A percentile compares a stretch with the other conserved stretches of the same genome.
Conservation (phyloP, 306 rosid genomes). For the Calophaca sinica region DNA sequence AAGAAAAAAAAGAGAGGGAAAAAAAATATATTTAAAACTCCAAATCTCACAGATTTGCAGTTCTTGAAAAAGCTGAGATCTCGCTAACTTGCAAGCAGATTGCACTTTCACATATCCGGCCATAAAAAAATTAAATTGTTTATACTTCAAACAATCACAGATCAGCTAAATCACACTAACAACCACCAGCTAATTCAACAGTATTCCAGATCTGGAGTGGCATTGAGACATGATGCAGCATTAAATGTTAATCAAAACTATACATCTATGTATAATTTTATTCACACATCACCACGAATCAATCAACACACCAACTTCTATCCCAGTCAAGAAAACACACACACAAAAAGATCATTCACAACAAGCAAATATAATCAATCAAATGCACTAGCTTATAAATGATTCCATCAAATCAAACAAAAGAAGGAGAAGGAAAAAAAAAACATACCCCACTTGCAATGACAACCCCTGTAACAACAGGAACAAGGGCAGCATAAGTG, state of each 20-base stretch:
- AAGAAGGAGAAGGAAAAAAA: neutral
- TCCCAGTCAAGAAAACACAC: neutral
- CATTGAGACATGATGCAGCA: slow-evolving; percentile 31
- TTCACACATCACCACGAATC: slow-evolving; percentile 27
- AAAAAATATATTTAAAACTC: neutral
- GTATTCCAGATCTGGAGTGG: slow-evolving; percentile 61
- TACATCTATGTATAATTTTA: neutral
- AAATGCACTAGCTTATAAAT: slow-evolving; percentile 5
- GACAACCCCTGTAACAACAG: slow-evolving; percentile 97
- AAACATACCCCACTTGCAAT: slow-evolving; percentile 96
- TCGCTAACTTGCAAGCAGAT: slow-evolving; percentile 14
- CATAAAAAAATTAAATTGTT: neutral
- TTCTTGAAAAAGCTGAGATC: slow-evolving; percentile 36
- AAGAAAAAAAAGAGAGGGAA: neutral
- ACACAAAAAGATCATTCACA: too few species aligned
- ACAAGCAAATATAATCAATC: slow-evolving; percentile 22
- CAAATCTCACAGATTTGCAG: slow-evolving; percentile 28
- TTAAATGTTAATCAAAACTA: slow-evolving; percentile 31
- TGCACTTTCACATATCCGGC: neutral
- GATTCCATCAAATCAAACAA: slow-evolving; percentile 37
- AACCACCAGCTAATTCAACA: slow-evolving; percentile 9
- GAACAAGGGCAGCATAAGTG: slow-evolving; percentile 92
- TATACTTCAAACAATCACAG: slow-evolving; percentile 37
- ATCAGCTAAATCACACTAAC: slow-evolving; percentile 35
- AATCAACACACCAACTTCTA: neutral